phyloP scores from a whole-genome alignment of 2,329 filamentous ascomycete genomes.

The Aspergillus tanneri region DNA sequence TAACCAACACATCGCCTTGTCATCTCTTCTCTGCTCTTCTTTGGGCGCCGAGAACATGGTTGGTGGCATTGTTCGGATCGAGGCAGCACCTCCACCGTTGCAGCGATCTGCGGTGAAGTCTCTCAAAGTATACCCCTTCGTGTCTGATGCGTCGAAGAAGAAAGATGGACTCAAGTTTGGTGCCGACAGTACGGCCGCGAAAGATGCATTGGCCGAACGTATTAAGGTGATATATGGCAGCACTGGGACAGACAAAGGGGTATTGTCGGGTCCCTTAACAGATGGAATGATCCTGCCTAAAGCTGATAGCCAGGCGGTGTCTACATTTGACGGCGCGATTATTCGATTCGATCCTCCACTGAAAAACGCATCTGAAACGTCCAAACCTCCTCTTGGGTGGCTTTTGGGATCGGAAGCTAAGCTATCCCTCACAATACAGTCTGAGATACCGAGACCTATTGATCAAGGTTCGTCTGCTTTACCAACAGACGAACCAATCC shows the following conservation, averaged over 20 bases:
- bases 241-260: constrained; percentile 55
- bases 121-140: constrained; percentile 80
- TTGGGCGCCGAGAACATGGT: constrained; percentile 72
- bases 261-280: constrained; percentile 82
- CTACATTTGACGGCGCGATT: constrained; percentile 79
- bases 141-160: constrained; percentile 54
- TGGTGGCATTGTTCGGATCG: constrained; percentile 82
- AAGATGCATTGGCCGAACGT: constrained; percentile 69
- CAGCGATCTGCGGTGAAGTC: constrained; percentile 64
- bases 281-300: constrained; percentile 78
- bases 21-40: constrained; percentile 70
- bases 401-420: constrained; percentile 74
- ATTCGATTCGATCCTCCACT: constrained; percentile 69
- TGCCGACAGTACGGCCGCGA: constrained; percentile 78
- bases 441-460: constrained; percentile 65
- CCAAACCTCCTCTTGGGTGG: constrained; percentile 57
- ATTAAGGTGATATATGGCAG: constrained; percentile 70
- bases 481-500: constrained; percentile 57
- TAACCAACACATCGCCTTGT: constrained; percentile 75
- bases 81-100: constrained; percentile 74
- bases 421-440: constrained; percentile 71
- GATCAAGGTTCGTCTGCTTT: constrained; percentile 43
- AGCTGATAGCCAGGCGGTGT: constrained; percentile 55
- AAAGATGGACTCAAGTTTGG: constrained; percentile 77
- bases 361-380: constrained; percentile 33